phyloP scores from a whole-genome alignment of 2,329 filamentous ascomycete species.

The Fusarium luffae region DNA sequence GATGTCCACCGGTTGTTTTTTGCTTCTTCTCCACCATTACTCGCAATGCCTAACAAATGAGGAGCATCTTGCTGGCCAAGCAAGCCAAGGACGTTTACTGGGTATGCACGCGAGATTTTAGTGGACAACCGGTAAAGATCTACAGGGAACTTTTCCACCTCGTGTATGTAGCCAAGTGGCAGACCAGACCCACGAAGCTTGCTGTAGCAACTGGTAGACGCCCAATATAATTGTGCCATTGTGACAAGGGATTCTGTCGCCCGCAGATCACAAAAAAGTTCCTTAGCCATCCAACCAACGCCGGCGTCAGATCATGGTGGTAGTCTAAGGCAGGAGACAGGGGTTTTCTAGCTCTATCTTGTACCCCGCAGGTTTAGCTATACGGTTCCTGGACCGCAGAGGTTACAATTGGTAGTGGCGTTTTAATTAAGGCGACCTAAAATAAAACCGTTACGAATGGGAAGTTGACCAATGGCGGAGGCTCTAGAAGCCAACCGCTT shows the following conservation, averaged over 20 bases:
- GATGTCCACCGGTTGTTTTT: neutral
- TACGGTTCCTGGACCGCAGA: conserved; percentile 19
- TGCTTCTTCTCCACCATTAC: conserved; percentile 1
- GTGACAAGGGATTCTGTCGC: neutral
- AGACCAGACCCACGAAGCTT: conserved; percentile 18
- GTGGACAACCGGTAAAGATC: conserved; percentile 10
- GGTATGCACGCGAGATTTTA: conserved; percentile 10
- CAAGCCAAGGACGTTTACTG: neutral
- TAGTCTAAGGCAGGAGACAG: neutral
- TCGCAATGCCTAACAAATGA: neutral
- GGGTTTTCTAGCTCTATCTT: neutral
- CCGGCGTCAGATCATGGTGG: conserved; percentile 21
- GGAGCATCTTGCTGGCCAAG: neutral
- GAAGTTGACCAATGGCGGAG: neutral
- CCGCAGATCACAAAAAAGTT: conserved; percentile 16
- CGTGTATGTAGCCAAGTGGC: conserved; percentile 29
- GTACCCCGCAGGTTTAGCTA: conserved; percentile 14
- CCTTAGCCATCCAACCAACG: neutral
- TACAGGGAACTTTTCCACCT: conserved; percentile 14
- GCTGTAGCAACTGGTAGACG: neutral
- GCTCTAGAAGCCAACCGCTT: neutral
- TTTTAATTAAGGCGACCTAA: conserved; percentile 23
- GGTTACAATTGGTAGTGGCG: conserved; percentile 1
- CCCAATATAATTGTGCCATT: neutral
- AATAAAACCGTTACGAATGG: neutral